phyloP scores from a whole-genome alignment of 1,284 basidiomycete species.

The Hypsizygus ulmarius region DNA sequence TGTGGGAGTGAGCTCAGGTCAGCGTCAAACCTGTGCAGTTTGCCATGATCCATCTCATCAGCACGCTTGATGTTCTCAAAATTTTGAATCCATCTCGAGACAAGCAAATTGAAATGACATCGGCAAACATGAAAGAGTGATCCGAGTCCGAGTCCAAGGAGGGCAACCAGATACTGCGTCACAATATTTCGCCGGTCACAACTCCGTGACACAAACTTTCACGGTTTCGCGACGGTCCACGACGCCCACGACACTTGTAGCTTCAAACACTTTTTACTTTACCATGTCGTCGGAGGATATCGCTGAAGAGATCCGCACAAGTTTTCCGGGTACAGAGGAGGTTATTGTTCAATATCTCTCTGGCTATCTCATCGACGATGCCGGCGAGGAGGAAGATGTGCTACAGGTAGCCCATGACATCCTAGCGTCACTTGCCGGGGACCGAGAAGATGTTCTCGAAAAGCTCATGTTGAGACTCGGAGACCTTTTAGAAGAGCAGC shows the following conservation, averaged over 20 bases:
- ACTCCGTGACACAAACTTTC: too few relatives aligned
- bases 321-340: slow-evolving; percentile 88
- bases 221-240: background rate
- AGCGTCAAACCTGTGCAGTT: too few relatives aligned
- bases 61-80: too few relatives aligned
- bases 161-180: too few relatives aligned
- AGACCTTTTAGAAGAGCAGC: slow-evolving; percentile 63
- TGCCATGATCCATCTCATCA: too few relatives aligned
- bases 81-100: too few relatives aligned
- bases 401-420: slow-evolving; percentile 77
- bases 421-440: slow-evolving; percentile 68
- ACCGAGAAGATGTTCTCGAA: slow-evolving; percentile 51
- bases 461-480: slow-evolving; percentile 69
- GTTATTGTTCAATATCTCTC: slow-evolving; percentile 91
- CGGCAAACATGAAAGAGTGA: too few relatives aligned
- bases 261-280: background rate
- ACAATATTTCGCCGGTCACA: too few relatives aligned
- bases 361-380: slow-evolving; percentile 91
- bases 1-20: too few relatives aligned
- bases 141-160: too few relatives aligned
- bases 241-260: background rate
- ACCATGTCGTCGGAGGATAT: slow-evolving; percentile 64
- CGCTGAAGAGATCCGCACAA: slow-evolving; percentile 74
- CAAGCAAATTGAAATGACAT: too few relatives aligned
- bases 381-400: slow-evolving; percentile 88